Percentiles rank a stretch among this genome's conserved stretches.
These are phyloP conservation scores for Leishmania turanica DNA, from an alignment of 208 protist species.

Conservation along the genomic window DNA sequence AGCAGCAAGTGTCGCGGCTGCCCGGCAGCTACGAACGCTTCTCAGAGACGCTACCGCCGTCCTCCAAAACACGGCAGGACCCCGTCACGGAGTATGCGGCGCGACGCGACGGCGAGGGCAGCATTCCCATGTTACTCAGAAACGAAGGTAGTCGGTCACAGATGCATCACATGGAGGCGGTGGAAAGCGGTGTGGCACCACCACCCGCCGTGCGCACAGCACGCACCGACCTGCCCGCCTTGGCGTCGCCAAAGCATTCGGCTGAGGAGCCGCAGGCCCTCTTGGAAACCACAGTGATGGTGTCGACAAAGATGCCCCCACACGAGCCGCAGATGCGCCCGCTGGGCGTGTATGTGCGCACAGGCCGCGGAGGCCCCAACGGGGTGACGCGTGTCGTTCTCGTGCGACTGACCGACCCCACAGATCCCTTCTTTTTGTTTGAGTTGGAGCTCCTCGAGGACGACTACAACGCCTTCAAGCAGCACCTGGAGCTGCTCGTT, in stretches of 20 bases:
- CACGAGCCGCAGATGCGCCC: conserved; percentile 22
- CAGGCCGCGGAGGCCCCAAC: conserved; percentile 39
- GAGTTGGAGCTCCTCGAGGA: conserved; percentile 83
- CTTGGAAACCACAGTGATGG: conserved; percentile 17
- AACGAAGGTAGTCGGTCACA: background rate
- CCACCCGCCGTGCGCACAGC: background rate
- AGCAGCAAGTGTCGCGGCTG: background rate
- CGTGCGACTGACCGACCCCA: conserved; percentile 75
- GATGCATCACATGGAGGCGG: background rate
- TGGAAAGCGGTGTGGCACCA: background rate
- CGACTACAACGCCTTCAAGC: conserved; percentile 84
- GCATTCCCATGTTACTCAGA: background rate
- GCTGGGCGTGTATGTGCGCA: conserved; percentile 35
- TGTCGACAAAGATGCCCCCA: conserved; percentile 14
- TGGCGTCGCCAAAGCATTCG: background rate
- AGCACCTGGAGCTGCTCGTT: conserved; percentile 77
- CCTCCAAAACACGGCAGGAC: background rate
- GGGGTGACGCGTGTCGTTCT: conserved; percentile 47
- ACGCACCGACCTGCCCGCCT: background rate
- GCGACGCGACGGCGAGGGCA: background rate
- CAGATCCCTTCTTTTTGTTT: conserved; percentile 85
- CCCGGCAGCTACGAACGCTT: background rate
- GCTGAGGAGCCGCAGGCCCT: conserved; percentile 9
- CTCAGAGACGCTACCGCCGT: background rate
- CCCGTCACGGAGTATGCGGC: background rate